Percentiles rank a stretch among this genome's conserved stretches.
phyloP scores from a whole-genome alignment of 352 stramenopile species.

The Phytophthora sp. region DNA sequence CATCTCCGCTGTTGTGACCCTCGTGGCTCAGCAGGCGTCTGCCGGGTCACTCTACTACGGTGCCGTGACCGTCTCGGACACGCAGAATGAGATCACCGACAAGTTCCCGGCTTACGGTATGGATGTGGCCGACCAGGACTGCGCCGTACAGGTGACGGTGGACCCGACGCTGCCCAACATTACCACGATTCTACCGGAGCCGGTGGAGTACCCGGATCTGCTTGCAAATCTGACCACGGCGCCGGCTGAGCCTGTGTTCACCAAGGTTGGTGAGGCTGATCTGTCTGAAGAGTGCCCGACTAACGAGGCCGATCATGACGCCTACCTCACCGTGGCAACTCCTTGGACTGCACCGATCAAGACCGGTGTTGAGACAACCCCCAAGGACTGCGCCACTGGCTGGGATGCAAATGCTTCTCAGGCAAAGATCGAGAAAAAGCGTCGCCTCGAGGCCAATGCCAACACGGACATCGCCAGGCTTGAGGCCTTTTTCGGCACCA shows the following conservation, averaged over 20 bases:
- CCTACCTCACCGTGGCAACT: constrained; percentile 8
- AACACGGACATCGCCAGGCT: constrained; percentile 36
- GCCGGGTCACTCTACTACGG: constrained; percentile 31
- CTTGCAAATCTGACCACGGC: constrained; percentile 31
- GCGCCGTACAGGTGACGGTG: constrained; percentile 22
- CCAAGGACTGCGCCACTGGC: constrained; percentile 34
- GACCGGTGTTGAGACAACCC: constrained; percentile 3
- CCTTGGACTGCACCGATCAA: constrained; percentile 1
- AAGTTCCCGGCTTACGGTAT: constrained; percentile 23
- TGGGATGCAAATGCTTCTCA: constrained; percentile 18
- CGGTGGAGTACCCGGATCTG: constrained; percentile 25
- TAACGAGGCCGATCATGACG: constrained; percentile 12
- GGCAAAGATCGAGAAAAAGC: constrained; percentile 26
- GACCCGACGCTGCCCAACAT: constrained; percentile 30
- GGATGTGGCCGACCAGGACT: constrained; percentile 27
- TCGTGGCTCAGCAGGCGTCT: constrained; percentile 24
- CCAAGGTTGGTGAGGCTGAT: constrained; percentile 22
- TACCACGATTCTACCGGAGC: constrained; percentile 30
- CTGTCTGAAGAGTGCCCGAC: constrained; percentile 19
- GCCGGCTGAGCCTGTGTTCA: constrained; percentile 9
- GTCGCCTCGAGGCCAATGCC: constrained; percentile 25
- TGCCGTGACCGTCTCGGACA: constrained; percentile 13
- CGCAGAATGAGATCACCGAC: constrained; percentile 17
- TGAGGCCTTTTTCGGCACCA: constrained; percentile 26
- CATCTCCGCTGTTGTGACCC: constrained; percentile 21